Evolutionary conservation across 2,329 filamentous ascomycete genomes (phyloP).

Genomic region (Emmonsiellopsis sp.): DNA sequence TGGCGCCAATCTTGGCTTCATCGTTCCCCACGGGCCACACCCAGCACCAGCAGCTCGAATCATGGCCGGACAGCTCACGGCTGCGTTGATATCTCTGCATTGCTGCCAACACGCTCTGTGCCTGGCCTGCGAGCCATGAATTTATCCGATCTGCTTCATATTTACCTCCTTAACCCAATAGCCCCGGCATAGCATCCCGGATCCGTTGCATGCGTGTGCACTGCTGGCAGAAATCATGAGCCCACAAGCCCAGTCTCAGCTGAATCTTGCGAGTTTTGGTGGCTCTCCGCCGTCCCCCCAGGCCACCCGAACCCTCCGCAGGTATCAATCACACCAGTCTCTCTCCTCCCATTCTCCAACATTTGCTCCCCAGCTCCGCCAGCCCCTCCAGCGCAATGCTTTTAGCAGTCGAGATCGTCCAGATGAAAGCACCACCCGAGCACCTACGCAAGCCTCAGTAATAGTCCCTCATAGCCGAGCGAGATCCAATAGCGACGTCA

Average conservation of each 20-base stretch:
- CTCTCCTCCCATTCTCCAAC: slow-evolving; percentile 46
- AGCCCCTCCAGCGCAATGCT: slow-evolving; percentile 26
- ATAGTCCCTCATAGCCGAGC: slow-evolving; percentile 38
- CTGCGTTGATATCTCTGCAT: background rate
- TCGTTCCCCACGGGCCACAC: background rate
- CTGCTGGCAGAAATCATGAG: slow-evolving; percentile 12
- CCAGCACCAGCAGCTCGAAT: background rate
- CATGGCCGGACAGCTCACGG: background rate
- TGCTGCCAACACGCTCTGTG: background rate
- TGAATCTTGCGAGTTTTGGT: slow-evolving; percentile 18
- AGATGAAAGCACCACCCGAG: slow-evolving; percentile 10
- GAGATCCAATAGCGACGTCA: slow-evolving; percentile 66
- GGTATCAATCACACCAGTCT: slow-evolving; percentile 65
- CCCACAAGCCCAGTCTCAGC: slow-evolving; percentile 16
- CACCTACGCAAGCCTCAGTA: slow-evolving; percentile 17
- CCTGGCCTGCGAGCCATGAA: background rate
- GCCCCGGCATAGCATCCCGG: slow-evolving; percentile 7
- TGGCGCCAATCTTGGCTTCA: background rate
- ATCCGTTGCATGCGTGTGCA: slow-evolving; percentile 7
- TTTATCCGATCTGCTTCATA: background rate
- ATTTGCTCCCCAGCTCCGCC: slow-evolving; percentile 55
- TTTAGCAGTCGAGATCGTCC: slow-evolving; percentile 11
- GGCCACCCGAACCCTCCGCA: slow-evolving; percentile 58
- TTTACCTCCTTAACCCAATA: slow-evolving; percentile 13
- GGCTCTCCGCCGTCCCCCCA: slow-evolving; percentile 46